Conservation (phyloP, 179 eudicot genomes). For the Corrigiola litoralis region DNA sequence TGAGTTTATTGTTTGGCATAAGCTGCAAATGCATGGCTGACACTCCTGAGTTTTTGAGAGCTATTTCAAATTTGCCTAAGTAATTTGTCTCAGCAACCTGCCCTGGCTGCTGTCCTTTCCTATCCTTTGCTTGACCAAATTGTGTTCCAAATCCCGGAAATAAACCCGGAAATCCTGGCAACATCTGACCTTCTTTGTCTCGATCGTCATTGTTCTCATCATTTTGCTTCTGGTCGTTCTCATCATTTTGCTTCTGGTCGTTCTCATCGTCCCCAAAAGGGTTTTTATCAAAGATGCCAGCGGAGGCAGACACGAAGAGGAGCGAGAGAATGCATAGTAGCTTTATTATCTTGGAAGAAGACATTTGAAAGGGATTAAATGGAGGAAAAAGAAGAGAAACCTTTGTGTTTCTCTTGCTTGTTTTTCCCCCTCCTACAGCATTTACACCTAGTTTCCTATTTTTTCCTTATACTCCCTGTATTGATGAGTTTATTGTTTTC, state of each 20-base stretch:
- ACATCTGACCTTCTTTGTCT: neutral
- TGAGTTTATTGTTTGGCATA: slow-evolving; percentile 60
- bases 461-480: slow-evolving; percentile 4
- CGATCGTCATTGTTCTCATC: neutral
- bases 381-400: slow-evolving; percentile 1
- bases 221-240: neutral
- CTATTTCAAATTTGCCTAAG: slow-evolving; percentile 45
- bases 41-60: slow-evolving; percentile 41
- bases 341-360: slow-evolving; percentile 3
- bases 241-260: neutral
- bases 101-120: neutral
- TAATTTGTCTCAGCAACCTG: slow-evolving; percentile 22
- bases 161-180: neutral
- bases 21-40: slow-evolving; percentile 88
- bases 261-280: neutral
- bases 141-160: neutral
- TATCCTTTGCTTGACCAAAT: too few species aligned
- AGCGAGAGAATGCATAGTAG: slow-evolving; percentile 13
- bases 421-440: neutral
- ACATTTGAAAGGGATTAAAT: slow-evolving; percentile 1
- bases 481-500: slow-evolving; percentile 1
- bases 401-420: slow-evolving; percentile 10
- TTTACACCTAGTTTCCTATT: neutral
- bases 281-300: neutral
- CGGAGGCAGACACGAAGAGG: slow-evolving; percentile 15